Evolutionary conservation across 2,329 filamentous ascomycete species (phyloP).

Genomic region (Ophiobolus disseminans): DNA sequence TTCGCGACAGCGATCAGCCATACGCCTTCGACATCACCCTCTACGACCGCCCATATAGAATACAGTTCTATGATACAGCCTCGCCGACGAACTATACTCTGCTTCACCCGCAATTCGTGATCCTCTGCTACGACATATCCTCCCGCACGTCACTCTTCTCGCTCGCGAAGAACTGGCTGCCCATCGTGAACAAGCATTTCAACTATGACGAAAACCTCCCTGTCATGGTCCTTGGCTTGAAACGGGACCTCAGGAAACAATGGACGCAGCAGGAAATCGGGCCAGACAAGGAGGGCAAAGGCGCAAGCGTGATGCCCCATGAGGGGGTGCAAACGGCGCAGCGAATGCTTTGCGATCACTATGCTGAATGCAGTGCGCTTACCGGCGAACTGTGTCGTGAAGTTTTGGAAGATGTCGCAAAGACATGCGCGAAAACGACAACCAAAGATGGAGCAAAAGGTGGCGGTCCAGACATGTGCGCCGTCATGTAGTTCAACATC

Average conservation of each 20-base stretch:
- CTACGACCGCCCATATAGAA: constrained; percentile 61
- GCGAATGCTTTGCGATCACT: constrained; percentile 66
- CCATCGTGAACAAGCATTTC: constrained; percentile 59
- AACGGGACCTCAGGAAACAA: constrained; percentile 62
- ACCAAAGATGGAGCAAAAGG: constrained; percentile 61
- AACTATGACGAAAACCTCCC: constrained; percentile 60
- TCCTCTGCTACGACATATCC: constrained; percentile 66
- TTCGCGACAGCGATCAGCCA: constrained; percentile 65
- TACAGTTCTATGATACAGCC: constrained; percentile 65
- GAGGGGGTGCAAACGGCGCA: constrained; percentile 60
- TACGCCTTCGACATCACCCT: constrained; percentile 66
- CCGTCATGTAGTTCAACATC: constrained; percentile 13
- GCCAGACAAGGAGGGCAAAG: constrained; percentile 46
- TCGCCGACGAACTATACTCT: constrained; percentile 65
- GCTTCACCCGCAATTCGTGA: constrained; percentile 60
- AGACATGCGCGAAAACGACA: constrained; percentile 64
- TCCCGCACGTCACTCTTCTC: constrained; percentile 59
- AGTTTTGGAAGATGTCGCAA: constrained; percentile 67
- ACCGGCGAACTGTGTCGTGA: constrained; percentile 67
- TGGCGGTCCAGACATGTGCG: constrained; percentile 39
- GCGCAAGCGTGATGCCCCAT: constrained; percentile 58
- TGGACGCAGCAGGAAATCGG: constrained; percentile 46
- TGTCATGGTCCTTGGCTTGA: constrained; percentile 65
- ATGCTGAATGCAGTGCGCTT: constrained; percentile 68
- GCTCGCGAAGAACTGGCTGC: constrained; percentile 55